Base-by-base conservation (phyloP, 2,329 filamentous ascomycete species). In the Phialophora verrucosa region DNA sequence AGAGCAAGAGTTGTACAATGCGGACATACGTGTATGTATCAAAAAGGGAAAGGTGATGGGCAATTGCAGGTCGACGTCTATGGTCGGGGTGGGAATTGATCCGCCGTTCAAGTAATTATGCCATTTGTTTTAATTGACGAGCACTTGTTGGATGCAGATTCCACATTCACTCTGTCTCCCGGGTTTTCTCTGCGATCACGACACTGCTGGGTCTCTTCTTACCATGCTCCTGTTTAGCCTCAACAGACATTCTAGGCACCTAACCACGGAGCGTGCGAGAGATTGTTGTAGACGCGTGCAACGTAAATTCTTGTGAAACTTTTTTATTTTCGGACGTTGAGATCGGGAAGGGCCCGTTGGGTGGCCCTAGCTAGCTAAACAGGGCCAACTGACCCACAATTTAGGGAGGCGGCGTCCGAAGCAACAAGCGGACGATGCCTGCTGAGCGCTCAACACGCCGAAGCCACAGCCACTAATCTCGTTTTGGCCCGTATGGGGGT, bases 1-100 rank as follows among this genome's bases (percentile, higher is more conserved):
- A 51, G 38, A 59, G 62, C 47, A 51, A 60, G 66, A 29, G 58
- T 59, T 68, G 66, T 70, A 68, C 66, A 68, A 60, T 63, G 66
- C 57, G 25, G 49, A n/a, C 31, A 63, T 58, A 53, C 35, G 23
- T 65, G 66, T 70, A 62, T 59, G 64, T 67, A 38, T 69, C 67
- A 55, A 61, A 51, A 29, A 44, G 54, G 53, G 53, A 44, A 58
- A 31, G 65, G 35, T 53, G 54, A 59, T 49, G 62, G 59, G 42
- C 55, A 54, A 55, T 58, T 38, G 42, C 61, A 56, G 59, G 27
- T 60, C 51, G 50, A 47, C 50, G 67, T 14, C n/a, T 62, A 27
- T 10, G 49, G 56, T 50, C 64, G 25, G 56, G 61, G 47, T 27
- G 63, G 59, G 59, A 59, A 59, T 20, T 51, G 47, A 51, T 60